phyloP scores from a whole-genome alignment of 768 basidiomycete species.

The Phanerochaete carnosa region DNA sequence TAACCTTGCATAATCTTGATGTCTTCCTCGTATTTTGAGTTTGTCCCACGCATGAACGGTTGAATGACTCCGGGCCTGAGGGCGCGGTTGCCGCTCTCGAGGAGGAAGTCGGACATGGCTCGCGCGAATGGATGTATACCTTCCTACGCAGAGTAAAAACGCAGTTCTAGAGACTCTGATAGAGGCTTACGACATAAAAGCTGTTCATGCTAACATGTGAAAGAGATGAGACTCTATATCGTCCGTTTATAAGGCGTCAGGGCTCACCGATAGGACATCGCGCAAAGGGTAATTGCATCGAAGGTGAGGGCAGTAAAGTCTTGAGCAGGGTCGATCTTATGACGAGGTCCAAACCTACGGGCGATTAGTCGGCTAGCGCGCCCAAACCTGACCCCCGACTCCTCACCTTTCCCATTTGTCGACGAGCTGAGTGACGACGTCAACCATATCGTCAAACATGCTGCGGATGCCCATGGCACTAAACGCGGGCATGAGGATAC shows the following conservation, averaged over 20 bases:
- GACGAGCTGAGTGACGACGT: slow-evolving; percentile 40
- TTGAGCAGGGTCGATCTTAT: slow-evolving; percentile 37
- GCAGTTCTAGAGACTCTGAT: too few relatives aligned
- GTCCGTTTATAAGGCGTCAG: neutral
- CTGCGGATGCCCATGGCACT: slow-evolving; percentile 38
- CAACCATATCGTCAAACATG: slow-evolving; percentile 49
- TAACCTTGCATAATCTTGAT: slow-evolving; percentile 36
- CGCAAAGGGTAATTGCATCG: slow-evolving; percentile 43
- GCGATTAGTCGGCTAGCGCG: neutral
- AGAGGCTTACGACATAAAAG: slow-evolving; percentile 28
- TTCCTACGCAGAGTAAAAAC: slow-evolving; percentile 19
- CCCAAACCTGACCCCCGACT: neutral
- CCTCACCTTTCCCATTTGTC: slow-evolving; percentile 40
- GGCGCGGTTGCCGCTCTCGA: slow-evolving; percentile 33
- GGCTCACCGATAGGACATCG: slow-evolving; percentile 37
- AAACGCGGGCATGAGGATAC: slow-evolving; percentile 40
- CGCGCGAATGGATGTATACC: slow-evolving; percentile 35
- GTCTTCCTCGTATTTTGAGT: slow-evolving; percentile 38
- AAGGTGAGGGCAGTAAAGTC: slow-evolving; percentile 47
- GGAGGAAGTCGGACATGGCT: slow-evolving; percentile 39
- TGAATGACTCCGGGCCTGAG: slow-evolving; percentile 33
- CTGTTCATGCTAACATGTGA: slow-evolving; percentile 17
- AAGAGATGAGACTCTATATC: too few relatives aligned
- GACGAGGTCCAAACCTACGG: slow-evolving; percentile 34
- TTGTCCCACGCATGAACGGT: slow-evolving; percentile 31